phyloP scores from a whole-genome alignment of 2,329 filamentous ascomycete species.

The Fusarium camptoceras region DNA sequence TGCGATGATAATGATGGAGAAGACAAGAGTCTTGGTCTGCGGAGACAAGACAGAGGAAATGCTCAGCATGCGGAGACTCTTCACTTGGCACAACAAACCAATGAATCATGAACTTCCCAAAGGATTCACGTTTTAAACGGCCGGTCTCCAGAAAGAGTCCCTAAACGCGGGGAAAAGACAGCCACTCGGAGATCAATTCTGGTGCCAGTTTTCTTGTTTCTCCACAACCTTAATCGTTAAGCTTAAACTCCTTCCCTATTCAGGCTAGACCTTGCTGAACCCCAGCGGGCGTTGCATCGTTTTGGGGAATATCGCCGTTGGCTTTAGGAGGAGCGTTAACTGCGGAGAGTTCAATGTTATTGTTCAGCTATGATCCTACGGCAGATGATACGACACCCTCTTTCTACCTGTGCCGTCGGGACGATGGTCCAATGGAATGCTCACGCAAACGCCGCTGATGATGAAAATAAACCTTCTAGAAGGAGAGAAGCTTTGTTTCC shows the following conservation, averaged over 20 bases:
- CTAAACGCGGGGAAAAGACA: constrained; percentile 12
- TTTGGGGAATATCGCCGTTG: constrained; percentile 24
- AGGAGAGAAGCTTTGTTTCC: constrained; percentile 6
- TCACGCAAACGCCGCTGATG: background rate
- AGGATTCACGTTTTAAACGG: constrained; percentile 2
- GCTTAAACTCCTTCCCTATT: constrained; percentile 33
- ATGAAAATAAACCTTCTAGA: constrained; percentile 16
- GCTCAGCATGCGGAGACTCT: constrained; percentile 2
- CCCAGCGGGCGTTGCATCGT: constrained; percentile 15
- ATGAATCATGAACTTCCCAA: constrained; percentile 10
- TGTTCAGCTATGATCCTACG: background rate
- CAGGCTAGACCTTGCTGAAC: background rate
- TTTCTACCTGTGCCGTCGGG: background rate
- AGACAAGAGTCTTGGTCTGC: constrained; percentile 4
- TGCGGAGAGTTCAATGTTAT: background rate
- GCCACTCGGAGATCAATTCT: background rate
- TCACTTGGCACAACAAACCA: background rate
- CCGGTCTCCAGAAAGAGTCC: background rate
- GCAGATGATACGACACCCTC: background rate
- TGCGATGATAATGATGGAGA: background rate
- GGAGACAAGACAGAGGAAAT: background rate
- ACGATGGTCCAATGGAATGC: background rate
- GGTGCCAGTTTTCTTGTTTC: background rate
- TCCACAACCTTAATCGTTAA: constrained; percentile 33
- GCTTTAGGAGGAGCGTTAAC: background rate